Conservation (phyloP, 2,329 filamentous ascomycete genomes). For the Elsinoe necatrix region DNA sequence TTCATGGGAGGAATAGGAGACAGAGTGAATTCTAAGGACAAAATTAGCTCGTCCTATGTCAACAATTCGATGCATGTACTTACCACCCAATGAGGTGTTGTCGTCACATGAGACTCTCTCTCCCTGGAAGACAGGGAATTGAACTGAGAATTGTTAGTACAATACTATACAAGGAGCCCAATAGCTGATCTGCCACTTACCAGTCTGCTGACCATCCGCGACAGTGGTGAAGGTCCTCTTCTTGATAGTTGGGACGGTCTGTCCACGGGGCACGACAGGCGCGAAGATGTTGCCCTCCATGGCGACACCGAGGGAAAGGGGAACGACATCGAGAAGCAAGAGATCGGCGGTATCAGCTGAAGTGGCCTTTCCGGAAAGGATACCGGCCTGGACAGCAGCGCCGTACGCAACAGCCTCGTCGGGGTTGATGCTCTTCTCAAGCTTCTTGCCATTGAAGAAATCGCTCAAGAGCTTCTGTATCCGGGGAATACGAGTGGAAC, state of each 20-base stretch:
- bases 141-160: background rate
- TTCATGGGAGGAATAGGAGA: conserved; percentile 63
- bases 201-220: conserved; percentile 62
- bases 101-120: conserved; percentile 97
- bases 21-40: conserved; percentile 23
- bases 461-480: conserved; percentile 99
- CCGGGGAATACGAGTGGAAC: conserved; percentile 95
- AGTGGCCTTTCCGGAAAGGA: conserved; percentile 95
- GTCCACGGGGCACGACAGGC: conserved; percentile 64
- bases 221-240: conserved; percentile 88
- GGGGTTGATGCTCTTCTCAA: conserved; percentile 99
- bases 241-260: conserved; percentile 53
- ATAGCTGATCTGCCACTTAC: conserved; percentile 52
- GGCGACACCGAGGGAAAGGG: conserved; percentile 93
- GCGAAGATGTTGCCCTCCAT: conserved; percentile 99
- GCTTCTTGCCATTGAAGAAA: conserved; percentile 99
- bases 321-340: conserved; percentile 90
- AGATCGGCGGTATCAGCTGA: conserved; percentile 91
- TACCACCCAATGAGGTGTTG: conserved; percentile 78
- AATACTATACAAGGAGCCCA: background rate
- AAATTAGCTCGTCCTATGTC: no score
- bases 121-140: conserved; percentile 75
- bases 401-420: conserved; percentile 99
- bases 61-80: no score
- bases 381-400: conserved; percentile 97